A percentile compares a stretch with the other conserved stretches of the same genome.
phyloP scores from a whole-genome alignment of 768 basidiomycete genomes.

The Multifurca ochricompacta region DNA sequence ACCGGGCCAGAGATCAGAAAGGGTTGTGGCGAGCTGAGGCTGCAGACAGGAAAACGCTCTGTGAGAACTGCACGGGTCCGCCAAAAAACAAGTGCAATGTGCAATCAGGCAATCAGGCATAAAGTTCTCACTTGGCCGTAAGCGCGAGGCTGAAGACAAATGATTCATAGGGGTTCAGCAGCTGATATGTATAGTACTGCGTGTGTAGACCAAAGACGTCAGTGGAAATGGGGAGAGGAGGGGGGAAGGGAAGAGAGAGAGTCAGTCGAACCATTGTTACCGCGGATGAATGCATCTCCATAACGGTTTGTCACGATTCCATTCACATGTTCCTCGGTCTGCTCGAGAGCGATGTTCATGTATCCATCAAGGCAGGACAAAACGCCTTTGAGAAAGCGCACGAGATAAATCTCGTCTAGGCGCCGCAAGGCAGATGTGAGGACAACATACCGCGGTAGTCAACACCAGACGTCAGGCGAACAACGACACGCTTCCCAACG shows the following conservation, averaged over 20 bases:
- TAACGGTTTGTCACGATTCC: constrained; percentile 83
- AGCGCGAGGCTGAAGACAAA: neutral
- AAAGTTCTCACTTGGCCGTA: neutral
- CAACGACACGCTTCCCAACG: constrained; percentile 92
- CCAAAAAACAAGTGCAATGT: too few species aligned
- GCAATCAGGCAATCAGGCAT: neutral
- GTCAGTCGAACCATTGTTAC: constrained; percentile 72
- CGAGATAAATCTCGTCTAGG: neutral
- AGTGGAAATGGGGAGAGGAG: neutral
- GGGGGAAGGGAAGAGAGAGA: too few species aligned
- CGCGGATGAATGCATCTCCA: constrained; percentile 92
- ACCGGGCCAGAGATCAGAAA: neutral
- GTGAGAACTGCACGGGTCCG: too few species aligned
- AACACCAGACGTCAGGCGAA: constrained; percentile 44
- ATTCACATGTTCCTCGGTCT: constrained; percentile 92
- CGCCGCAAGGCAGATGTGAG: neutral
- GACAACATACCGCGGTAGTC: constrained; percentile 12
- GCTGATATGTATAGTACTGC: constrained; percentile 55
- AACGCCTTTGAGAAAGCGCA: constrained; percentile 65
- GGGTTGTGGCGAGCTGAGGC: too few species aligned
- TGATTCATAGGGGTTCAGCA: constrained; percentile 7
- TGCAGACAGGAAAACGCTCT: neutral
- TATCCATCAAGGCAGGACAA: constrained; percentile 95
- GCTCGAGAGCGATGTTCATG: constrained; percentile 98
- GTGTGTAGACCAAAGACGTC: constrained; percentile 2